Conservation (phyloP, 257 asterid genomes). For the Primulina huaijiensis region DNA sequence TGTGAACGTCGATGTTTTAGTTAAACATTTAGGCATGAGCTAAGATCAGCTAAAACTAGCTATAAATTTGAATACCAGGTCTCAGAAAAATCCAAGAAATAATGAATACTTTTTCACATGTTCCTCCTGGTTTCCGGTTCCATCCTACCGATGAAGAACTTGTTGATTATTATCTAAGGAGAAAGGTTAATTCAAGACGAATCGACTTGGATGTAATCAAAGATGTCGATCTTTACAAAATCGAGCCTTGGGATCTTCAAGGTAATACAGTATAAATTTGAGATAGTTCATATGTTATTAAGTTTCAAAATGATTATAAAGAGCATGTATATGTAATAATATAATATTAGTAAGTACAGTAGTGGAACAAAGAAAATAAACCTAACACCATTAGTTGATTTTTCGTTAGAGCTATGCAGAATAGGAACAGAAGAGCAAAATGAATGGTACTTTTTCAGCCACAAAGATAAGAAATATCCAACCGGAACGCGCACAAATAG, state of each 20-base stretch:
- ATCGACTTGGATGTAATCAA: constrained; percentile 79
- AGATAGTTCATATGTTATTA: not conserved
- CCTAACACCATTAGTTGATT: constrained; percentile 11
- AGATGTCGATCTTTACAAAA: constrained; percentile 87
- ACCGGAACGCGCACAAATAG: constrained; percentile 89
- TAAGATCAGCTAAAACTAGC: not conserved
- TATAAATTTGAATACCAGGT: constrained; percentile 28
- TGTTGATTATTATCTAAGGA: constrained; percentile 82
- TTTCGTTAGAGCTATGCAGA: constrained; percentile 67
- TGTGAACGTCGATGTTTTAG: too few species aligned
- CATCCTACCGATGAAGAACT: constrained; percentile 95
- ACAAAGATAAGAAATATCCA: constrained; percentile 91
- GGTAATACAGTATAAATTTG: constrained; percentile 32
- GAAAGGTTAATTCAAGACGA: constrained; percentile 53
- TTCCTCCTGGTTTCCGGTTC: constrained; percentile 93
- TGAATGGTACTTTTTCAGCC: constrained; percentile 94
- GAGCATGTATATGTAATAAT: too few species aligned
- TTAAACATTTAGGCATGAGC: not conserved
- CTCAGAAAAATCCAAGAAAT: constrained; percentile 10
- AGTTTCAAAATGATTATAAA: too few species aligned
- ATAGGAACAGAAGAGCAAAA: constrained; percentile 76
- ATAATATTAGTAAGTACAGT: too few species aligned
- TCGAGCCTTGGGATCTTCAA: constrained; percentile 98
- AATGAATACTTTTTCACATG: constrained; percentile 76
- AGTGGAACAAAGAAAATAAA: not conserved